Evolutionary conservation across 192 early-diverging fungal species (phyloP), one percentile per base, ranked within the genome.

Genomic region (Linnemannia exigua): DNA sequence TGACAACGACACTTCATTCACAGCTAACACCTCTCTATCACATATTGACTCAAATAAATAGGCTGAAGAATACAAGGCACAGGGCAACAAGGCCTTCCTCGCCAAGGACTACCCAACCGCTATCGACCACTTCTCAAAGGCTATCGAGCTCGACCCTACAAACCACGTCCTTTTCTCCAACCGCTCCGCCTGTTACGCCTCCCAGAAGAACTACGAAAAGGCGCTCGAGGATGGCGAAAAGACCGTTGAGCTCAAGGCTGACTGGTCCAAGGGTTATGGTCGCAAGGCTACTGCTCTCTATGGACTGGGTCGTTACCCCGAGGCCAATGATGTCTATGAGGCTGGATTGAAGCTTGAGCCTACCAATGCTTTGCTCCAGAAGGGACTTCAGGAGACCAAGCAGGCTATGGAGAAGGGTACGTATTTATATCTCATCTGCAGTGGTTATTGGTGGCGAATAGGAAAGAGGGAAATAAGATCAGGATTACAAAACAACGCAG

Each of bases 111-210:
- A 93, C 87, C 88, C 91, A 17, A 91, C 90, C 74, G 97, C 97
- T 3, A 93, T 98, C 84, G 89, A 93, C 71, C 88, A 86, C 68
- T 98, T 97, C 79, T 91, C 96, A 51, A 83, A 96, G 77, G 97
- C 97, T 28, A 97, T 97, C 77, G 93, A 94, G n/a, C 88, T 95
- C 69, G 97, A 97, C 77, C 90, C 96, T 17, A 82, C 88, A 70
- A 98, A 98, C 92, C 97, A 97, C 85, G 97, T 98, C 38, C 90
- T 98, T 48, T 97, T 95, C 88, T 97, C 96, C 12, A 98, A 98
- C 92, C 95, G 97, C 79, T 97, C 97, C 11, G 97, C 96, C 15
- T 89, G 93, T 66, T 95, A 95, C 75, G 90, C 97, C 25, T 95
- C 94, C 76, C 88, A 94, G 72, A 95, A 95, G 82, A 81, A 96